Percentiles rank a stretch among this genome's conserved stretches.
Conservation (phyloP, 1,284 basidiomycete genomes). For the Heliocybe sulcata region DNA sequence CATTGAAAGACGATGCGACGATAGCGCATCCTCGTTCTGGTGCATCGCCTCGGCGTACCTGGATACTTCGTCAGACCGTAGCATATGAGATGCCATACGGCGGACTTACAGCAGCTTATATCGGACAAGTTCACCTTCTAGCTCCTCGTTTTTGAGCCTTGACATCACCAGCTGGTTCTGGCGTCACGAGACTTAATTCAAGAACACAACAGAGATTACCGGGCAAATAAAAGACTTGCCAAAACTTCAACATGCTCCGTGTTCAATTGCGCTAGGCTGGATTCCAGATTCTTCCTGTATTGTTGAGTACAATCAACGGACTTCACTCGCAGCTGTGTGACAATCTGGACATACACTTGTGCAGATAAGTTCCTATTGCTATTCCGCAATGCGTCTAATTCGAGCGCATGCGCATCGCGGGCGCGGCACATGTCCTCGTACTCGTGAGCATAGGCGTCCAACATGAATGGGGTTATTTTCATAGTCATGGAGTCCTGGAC, state of each 20-base stretch:
- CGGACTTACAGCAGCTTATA: conserved; percentile 74
- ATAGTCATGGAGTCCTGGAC: conserved; percentile 80
- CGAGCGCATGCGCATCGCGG: conserved; percentile 72
- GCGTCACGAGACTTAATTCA: conserved; percentile 10
- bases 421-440: conserved; percentile 67
- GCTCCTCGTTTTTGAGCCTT: conserved; percentile 81
- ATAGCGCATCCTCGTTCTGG: conserved; percentile 71
- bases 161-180: conserved; percentile 89
- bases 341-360: conserved; percentile 70
- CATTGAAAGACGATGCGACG: conserved; percentile 59
- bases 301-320: conserved; percentile 2
- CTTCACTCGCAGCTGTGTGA: neutral
- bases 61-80: no score
- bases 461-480: conserved; percentile 86
- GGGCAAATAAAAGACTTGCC: conserved; percentile 30
- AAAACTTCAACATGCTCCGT: conserved; percentile 72
- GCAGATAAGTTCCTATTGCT: conserved; percentile 70
- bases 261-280: conserved; percentile 71
- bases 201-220: neutral
- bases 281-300: conserved; percentile 71
- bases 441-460: conserved; percentile 84
- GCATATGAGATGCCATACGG: neutral
- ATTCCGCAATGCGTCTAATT: conserved; percentile 75
- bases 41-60: conserved; percentile 91
- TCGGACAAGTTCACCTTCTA: conserved; percentile 84